Base-by-base conservation (phyloP, 139 green algal genomes). In the Coccomyxa sp. region DNA sequence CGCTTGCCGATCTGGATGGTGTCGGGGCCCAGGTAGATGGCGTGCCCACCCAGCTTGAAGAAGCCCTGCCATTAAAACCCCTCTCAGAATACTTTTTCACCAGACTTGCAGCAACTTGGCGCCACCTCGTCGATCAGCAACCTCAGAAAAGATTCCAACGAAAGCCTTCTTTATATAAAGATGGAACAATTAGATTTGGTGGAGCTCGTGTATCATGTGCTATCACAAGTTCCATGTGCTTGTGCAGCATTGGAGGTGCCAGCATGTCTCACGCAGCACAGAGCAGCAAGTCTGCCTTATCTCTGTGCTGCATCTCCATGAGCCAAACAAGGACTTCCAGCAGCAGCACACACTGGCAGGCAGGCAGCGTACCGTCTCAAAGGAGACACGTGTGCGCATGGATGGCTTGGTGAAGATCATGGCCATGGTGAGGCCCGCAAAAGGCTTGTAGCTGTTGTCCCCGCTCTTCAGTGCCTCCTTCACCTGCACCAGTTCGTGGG, bases 391-490 rank as follows among this genome's bases (percentile, higher is more conserved):
- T 0, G 97, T 99, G 58, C 97, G 91, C 84, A 98, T 95, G 18
- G 93, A 98, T 0, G 95, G 97, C 91, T 99, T 99, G 58, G 97
- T 98, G 90, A 99, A 99, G 59, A 99, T 98, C 97, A 99, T 99
- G 10, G 93, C 90, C 92, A 99, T 94, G 1, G 92, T 95, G 89
- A 95, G 94, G 60, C 95, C 96, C n/a, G 90, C 83, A 77, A 99
- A 96, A 0, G 95, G 96, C 88, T 96, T 95, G 92, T 95, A 98
- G 16, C 75, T 86, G 66, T 93, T 80, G 79, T 99, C 96, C 38
- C 92, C 87, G 16, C 82, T 82, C 71, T 96, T 94, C 18, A 99
- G 82, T 75, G 87, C 90, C 13, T 88, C 85, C 88, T 99, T 99
- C 0, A 96, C 94, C 63, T 71, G 63, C 63, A 71, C 38, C 38